These are phyloP conservation scores for Dendrobium catenatum DNA, from an alignment of 106 monocot species.

Conservation along the genomic window DNA sequence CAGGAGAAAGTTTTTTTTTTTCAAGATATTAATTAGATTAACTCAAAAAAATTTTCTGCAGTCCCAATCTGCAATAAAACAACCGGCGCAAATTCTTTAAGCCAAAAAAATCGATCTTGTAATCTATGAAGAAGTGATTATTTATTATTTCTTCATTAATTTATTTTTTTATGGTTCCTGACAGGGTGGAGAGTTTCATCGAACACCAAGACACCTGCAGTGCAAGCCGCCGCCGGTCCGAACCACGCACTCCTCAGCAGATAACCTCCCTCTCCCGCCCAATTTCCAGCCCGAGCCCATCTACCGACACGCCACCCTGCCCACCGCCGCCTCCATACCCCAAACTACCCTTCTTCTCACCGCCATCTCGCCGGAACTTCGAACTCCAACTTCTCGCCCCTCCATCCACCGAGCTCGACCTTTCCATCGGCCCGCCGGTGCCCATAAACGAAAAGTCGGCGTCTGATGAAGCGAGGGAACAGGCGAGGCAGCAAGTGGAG, in stretches of 20 bases:
- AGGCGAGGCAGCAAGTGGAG: constrained; percentile 30
- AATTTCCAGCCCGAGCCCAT: constrained; percentile 39
- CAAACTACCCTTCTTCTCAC: background rate
- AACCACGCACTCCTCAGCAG: constrained; percentile 3
- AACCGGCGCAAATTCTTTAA: too few species aligned
- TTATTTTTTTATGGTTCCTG: background rate
- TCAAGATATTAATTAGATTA: too few species aligned
- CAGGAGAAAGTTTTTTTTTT: too few species aligned
- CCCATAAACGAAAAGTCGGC: constrained; percentile 11
- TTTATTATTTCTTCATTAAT: too few species aligned
- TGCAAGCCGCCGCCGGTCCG: constrained; percentile 15
- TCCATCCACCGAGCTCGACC: constrained; percentile 19
- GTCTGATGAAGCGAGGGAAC: constrained; percentile 28
- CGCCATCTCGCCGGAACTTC: background rate
- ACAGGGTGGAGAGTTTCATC: constrained; percentile 69
- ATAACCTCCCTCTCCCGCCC: too few species aligned
- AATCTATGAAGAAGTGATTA: too few species aligned
- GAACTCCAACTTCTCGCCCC: constrained; percentile 47
- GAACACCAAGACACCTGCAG: constrained; percentile 60
- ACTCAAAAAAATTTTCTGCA: too few species aligned
- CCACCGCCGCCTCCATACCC: background rate
- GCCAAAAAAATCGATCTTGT: too few species aligned
- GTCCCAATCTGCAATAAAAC: too few species aligned
- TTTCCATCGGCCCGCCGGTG: constrained; percentile 23
- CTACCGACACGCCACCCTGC: constrained; percentile 27